These are phyloP conservation scores for Gynandropsis gynandra DNA, from an alignment of 345 rosid species.

Conservation along the genomic window DNA sequence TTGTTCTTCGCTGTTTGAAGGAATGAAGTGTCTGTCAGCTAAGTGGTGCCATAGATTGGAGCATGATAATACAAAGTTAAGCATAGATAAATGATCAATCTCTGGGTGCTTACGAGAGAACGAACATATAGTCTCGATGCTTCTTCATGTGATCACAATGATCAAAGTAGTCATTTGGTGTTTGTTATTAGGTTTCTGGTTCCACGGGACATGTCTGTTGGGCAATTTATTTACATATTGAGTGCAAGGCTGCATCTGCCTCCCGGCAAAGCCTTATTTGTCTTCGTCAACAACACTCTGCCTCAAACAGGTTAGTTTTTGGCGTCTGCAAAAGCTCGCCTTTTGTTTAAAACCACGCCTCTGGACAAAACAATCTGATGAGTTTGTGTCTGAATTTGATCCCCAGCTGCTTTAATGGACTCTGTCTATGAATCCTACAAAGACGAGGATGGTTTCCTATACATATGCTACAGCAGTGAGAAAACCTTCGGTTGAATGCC, in stretches of 20 bases:
- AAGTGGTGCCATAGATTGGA: too few species aligned
- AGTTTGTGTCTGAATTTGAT: background rate
- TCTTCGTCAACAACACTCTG: conserved; percentile 69
- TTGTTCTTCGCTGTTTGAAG: too few species aligned
- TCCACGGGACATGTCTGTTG: conserved; percentile 85
- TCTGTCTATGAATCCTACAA: conserved; percentile 58
- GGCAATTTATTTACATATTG: conserved; percentile 72
- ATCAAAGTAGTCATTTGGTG: conserved; percentile 2
- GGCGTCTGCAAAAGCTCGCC: too few species aligned
- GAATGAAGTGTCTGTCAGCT: too few species aligned
- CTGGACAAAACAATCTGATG: too few species aligned
- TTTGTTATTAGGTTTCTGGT: conserved; percentile 54
- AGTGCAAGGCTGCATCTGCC: conserved; percentile 54
- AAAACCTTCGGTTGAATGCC: conserved; percentile 44
- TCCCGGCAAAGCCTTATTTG: conserved; percentile 71
- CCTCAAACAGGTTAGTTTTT: conserved; percentile 67
- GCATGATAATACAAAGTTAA: too few species aligned
- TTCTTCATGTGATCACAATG: background rate
- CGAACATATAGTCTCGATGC: background rate
- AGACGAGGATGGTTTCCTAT: conserved; percentile 85
- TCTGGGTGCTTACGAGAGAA: too few species aligned
- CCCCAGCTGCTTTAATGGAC: conserved; percentile 65
- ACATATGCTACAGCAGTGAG: conserved; percentile 77
- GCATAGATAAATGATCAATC: too few species aligned
- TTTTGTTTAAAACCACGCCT: too few species aligned